These are phyloP conservation scores for Rubroshorea leprosula DNA, from an alignment of 345 rosid species.

Conservation along the genomic window DNA sequence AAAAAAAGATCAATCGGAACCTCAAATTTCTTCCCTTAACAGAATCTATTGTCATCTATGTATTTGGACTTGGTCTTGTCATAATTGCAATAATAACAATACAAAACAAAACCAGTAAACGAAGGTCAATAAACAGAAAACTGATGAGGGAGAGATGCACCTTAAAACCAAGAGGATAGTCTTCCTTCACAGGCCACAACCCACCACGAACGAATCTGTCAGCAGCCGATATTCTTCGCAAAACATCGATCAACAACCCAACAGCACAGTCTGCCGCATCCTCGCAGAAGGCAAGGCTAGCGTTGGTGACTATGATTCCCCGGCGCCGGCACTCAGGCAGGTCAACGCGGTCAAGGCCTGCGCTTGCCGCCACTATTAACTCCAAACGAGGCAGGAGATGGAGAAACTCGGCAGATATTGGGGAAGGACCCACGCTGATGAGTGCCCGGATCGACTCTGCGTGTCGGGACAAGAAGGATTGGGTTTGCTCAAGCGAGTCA, in stretches of 20 bases:
- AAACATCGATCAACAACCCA: conserved; percentile 29
- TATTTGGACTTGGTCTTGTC: no score
- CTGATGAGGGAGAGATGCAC: no score
- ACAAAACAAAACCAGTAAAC: no score
- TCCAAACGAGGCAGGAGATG: conserved; percentile 24
- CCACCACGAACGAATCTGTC: conserved; percentile 26
- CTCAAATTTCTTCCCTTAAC: no score
- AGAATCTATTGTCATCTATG: no score
- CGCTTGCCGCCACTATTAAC: conserved; percentile 27
- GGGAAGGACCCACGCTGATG: conserved; percentile 23
- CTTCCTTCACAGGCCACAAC: conserved; percentile 16
- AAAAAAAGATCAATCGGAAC: no score
- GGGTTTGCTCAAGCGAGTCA: no score
- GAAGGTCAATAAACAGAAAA: no score
- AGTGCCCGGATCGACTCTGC: conserved; percentile 23
- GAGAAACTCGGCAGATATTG: conserved; percentile 24
- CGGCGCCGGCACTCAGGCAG: conserved; percentile 35
- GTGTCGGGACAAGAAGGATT: neutral
- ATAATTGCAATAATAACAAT: no score
- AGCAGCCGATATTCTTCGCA: conserved; percentile 25
- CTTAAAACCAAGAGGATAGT: conserved; percentile 29
- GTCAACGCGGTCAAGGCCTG: conserved; percentile 32
- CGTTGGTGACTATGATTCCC: conserved; percentile 30
- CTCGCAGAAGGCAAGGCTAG: conserved; percentile 31
- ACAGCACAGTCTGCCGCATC: conserved; percentile 37